Base-by-base conservation (phyloP, 208 protist genomes). In the Leishmania major region DNA sequence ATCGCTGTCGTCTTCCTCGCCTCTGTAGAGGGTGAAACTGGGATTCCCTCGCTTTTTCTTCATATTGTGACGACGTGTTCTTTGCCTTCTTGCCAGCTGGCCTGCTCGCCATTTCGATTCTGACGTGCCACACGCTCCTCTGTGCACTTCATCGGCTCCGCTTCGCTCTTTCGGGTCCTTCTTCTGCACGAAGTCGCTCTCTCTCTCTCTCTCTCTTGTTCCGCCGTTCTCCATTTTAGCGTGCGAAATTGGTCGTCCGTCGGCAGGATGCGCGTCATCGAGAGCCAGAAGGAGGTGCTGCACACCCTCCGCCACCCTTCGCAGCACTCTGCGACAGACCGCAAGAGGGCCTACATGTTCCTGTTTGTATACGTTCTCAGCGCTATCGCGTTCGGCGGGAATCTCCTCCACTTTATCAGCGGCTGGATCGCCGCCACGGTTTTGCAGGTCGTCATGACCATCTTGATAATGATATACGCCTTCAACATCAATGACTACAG, bases 291-390 rank as follows among this genome's bases (percentile, higher is more conserved):
- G 80, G 92, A 96, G 71, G 85, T 97, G 57, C 82, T 94, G n/a
- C 85, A 89, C 78, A 93, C 89, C 17, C 87, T 97, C 17, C 78
- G 84, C 19, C 82, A 89, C 59, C 90, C 91, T 5, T 87, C 85
- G 53, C 91, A 91, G 84, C 91, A 95, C 87, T 93, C 93, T 0
- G 81, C 79, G 19, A 90, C 87, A n/a, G 94, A 97, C 79, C 82
- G 93, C 25, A 96, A 96, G 86, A 88, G 94, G 25, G 90, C 94
- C 45, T 97, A 95, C 78, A 81, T 96, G 79, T 96, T 94, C 75
- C 31, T 95, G 0, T 93, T 93, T 59, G 91, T 94, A 3, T 96
- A 95, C 80, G 86, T 92, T 67, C 73, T 97, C 60, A 85, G 77
- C 49, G 47, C 87, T 71, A 86, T 88, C 40, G 87, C 90, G 0